Evolutionary conservation across 805 yeast species (phyloP).

Genomic region (Wickerhamomyces sydowiorum): DNA sequence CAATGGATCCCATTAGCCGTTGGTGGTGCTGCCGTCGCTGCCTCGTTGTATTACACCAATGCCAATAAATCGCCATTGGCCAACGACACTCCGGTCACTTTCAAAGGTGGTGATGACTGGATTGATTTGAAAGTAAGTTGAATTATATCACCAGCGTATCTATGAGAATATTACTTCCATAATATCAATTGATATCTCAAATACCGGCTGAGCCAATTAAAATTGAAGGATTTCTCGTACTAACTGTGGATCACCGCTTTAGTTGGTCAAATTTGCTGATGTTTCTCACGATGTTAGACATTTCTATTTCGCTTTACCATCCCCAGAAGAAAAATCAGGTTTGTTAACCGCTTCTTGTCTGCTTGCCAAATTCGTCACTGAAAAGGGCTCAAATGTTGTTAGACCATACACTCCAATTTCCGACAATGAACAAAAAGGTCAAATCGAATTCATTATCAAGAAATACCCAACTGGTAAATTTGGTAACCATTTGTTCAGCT

Average conservation of each 20-base stretch:
- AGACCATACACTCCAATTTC: constrained; percentile 79
- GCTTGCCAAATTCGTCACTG: constrained; percentile 74
- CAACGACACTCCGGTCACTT: constrained; percentile 39
- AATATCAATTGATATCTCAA: too few relatives aligned
- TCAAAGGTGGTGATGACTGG: constrained; percentile 66
- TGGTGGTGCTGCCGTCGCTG: constrained; percentile 43
- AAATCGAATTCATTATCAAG: constrained; percentile 77
- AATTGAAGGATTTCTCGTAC: too few relatives aligned
- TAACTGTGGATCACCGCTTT: too few relatives aligned
- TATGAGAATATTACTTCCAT: too few relatives aligned
- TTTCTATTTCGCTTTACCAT: constrained; percentile 64
- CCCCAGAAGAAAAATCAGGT: constrained; percentile 66
- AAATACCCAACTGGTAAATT: constrained; percentile 81
- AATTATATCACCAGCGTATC: too few relatives aligned
- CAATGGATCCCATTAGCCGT: constrained; percentile 33
- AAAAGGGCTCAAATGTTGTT: constrained; percentile 80
- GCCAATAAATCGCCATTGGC: constrained; percentile 18
- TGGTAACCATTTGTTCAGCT: constrained; percentile 62
- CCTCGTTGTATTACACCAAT: constrained; percentile 26
- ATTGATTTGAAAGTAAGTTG: constrained; percentile 55
- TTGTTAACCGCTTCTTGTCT: constrained; percentile 74
- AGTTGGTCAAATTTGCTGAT: constrained; percentile 36
- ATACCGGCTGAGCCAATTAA: too few relatives aligned
- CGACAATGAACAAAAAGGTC: constrained; percentile 63
- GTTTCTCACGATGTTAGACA: constrained; percentile 61